These are phyloP conservation scores for Aristolochia fimbriata DNA, from an alignment of 164 flowering plant species.

Conservation along the genomic window DNA sequence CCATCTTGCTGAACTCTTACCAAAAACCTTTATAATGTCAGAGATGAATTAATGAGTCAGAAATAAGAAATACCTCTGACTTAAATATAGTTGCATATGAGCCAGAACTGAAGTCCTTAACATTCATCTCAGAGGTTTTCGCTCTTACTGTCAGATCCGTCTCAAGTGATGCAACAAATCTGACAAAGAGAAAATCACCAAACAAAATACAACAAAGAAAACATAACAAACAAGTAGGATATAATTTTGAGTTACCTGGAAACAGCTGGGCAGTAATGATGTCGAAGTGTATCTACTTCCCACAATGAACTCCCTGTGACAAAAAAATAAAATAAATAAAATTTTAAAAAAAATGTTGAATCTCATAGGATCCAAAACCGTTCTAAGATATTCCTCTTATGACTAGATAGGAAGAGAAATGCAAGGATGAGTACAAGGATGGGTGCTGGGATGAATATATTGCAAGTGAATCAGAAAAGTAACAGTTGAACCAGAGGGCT, in stretches of 20 bases:
- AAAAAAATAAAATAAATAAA: too few species aligned
- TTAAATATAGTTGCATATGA: conserved; percentile 84
- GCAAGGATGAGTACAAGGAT: too few species aligned
- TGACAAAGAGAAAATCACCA: conserved; percentile 8
- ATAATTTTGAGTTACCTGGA: conserved; percentile 43
- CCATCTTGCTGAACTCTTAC: too few species aligned
- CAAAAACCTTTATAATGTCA: too few species aligned
- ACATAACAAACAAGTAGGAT: background rate
- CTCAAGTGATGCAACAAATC: conserved; percentile 78
- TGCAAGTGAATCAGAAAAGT: background rate
- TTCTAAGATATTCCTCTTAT: background rate
- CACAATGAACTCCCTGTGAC: conserved; percentile 85
- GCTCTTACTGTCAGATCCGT: conserved; percentile 75
- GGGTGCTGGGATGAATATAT: background rate
- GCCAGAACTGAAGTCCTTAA: conserved; percentile 77
- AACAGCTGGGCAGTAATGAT: conserved; percentile 90
- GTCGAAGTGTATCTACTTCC: conserved; percentile 89
- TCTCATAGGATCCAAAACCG: background rate
- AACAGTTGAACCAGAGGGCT: conserved; percentile 10
- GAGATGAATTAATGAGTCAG: too few species aligned
- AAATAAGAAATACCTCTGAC: conserved; percentile 47
- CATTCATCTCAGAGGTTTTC: conserved; percentile 64
- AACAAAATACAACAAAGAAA: background rate
- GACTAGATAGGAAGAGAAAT: too few species aligned
- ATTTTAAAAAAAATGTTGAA: background rate